Evolutionary conservation across 495 filamentous ascomycete species (phyloP), one percentile per base, ranked within the genome.

Genomic region (Pyrenopolyporus hunteri): DNA sequence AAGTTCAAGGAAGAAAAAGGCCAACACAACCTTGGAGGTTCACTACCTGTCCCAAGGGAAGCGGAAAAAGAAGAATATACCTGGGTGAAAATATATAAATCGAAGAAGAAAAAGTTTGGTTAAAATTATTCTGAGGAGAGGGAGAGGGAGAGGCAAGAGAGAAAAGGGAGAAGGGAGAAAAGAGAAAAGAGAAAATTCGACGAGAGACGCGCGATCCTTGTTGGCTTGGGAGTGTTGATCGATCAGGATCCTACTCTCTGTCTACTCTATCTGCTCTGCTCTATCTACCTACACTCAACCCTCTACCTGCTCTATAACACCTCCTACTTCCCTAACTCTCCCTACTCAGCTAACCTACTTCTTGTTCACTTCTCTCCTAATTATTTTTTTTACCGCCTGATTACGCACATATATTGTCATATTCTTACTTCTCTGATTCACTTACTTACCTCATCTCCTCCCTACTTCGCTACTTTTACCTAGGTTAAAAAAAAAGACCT

Each of bases 161-260:
- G 7, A 46, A 33, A 31, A 39, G 17, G 22, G 9, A 45, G 3
- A 46, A 35, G 36, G 28, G 26, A 44, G n/a, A 28, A 47, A 22
- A 17, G 39, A 40, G 40, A 40, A 16, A 4, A 17, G 13, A 48
- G 5, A 32, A 46, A 26, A 33, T 9, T 45, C 6, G 22, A 48
- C 13, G 17, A 32, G 6, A 52, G 43, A 49, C 35, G 20, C 47
- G 22, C 32, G 35, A 64, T 54, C 23, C 17, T 43, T 52, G 54
- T 58, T 47, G 54, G 42, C 54, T 47, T 36, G 42, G 22, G 14
- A 53, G 40, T 25, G 43, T 42, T 59, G 31, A 29, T 53, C 42
- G 8, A 40, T 53, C 35, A 39, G 25, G 43, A 59, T 59, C 56
- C 56, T 59, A 59, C 57, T 39, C 23, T 17, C 16, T 19, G 7